Evolutionary conservation across 2,329 filamentous ascomycete genomes (phyloP).

Genomic region (Bisporella sp.): DNA sequence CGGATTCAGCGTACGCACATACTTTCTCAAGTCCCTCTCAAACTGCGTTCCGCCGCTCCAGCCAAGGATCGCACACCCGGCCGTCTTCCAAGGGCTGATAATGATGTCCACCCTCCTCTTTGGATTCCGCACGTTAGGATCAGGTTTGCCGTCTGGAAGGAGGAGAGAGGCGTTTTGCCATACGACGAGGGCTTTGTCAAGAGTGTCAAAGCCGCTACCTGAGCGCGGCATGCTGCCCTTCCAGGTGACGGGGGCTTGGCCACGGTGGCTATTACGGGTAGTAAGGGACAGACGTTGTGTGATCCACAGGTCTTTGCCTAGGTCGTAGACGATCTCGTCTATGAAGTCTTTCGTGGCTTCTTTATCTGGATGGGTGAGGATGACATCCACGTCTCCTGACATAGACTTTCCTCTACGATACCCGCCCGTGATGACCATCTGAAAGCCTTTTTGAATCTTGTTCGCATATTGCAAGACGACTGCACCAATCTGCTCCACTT

Average conservation of each 20-base stretch:
- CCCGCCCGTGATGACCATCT: slow-evolving; percentile 58
- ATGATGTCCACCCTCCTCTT: slow-evolving; percentile 92
- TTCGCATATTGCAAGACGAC: slow-evolving; percentile 62
- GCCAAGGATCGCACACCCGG: slow-evolving; percentile 79
- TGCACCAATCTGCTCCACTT: slow-evolving; percentile 64
- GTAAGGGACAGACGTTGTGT: slow-evolving; percentile 75
- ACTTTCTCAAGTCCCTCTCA: slow-evolving; percentile 74
- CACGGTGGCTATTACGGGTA: slow-evolving; percentile 62
- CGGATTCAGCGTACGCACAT: slow-evolving; percentile 62
- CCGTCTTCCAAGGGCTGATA: slow-evolving; percentile 78
- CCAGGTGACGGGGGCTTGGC: slow-evolving; percentile 53
- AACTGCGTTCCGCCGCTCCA: slow-evolving; percentile 91
- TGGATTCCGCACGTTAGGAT: slow-evolving; percentile 53
- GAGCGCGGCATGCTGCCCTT: slow-evolving; percentile 32
- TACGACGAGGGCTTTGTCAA: slow-evolving; percentile 88
- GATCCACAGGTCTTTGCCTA: slow-evolving; percentile 65
- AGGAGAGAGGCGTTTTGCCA: slow-evolving; percentile 65
- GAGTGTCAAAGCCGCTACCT: slow-evolving; percentile 68
- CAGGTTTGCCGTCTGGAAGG: slow-evolving; percentile 29
- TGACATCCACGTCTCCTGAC: slow-evolving; percentile 78
- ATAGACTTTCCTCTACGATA: slow-evolving; percentile 58
- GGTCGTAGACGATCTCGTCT: slow-evolving; percentile 57
- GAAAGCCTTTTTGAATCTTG: slow-evolving; percentile 47
- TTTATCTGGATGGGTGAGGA: slow-evolving; percentile 74
- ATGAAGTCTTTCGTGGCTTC: slow-evolving; percentile 63